Evolutionary conservation across 139 green algal species (phyloP), one percentile per base, ranked within the genome.

Genomic region (Micractinium sp.): DNA sequence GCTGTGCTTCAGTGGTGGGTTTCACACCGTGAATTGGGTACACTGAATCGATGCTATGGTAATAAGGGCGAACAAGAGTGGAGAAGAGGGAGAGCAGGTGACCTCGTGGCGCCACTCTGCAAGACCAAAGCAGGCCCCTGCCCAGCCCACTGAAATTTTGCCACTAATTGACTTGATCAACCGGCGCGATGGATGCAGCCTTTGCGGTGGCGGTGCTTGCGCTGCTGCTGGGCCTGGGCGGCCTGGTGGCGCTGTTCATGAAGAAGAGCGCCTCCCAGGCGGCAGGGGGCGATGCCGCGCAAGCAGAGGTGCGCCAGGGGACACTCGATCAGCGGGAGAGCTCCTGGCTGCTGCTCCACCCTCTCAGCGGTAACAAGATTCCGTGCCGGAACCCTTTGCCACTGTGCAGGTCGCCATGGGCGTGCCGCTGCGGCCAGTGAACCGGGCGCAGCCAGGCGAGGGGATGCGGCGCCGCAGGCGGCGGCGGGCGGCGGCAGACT

Each of bases 401-500:
- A 16, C 1, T 33, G 14, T 77, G 71, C 71, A 77, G 71, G 29
- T 77, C 9, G 31, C 71, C 27, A 0, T 78, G 73, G 73, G 73
- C 73, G 33, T 80, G 33, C 74, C 74, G 74, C 74, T 80, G 74
- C 74, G 74, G 18, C 74, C 74, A 53, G 33, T 80, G 33, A 80
- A 80, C 33, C 74, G 74, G 15, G 74, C 33, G 14, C n/a, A 71
- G 63, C 63, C 19, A 35, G 74, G 74, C 14, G 74, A 80, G 12
- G 74, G 74, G 12, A 41, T 80, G 74, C 74, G 74, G 33, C 74
- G 74, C 12, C 74, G 74, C 15, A n/a, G 74, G 3, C 74, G 74
- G n/a, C 74, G 74, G n/a, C 74, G 74, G 33, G 74, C 74, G 39
- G 74, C 74, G 19, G 74, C 74, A 80, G 74, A 80, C n/a, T 80